Evolutionary conservation across 2,329 filamentous ascomycete species (phyloP).

Genomic region (Hypoxylon sp.): DNA sequence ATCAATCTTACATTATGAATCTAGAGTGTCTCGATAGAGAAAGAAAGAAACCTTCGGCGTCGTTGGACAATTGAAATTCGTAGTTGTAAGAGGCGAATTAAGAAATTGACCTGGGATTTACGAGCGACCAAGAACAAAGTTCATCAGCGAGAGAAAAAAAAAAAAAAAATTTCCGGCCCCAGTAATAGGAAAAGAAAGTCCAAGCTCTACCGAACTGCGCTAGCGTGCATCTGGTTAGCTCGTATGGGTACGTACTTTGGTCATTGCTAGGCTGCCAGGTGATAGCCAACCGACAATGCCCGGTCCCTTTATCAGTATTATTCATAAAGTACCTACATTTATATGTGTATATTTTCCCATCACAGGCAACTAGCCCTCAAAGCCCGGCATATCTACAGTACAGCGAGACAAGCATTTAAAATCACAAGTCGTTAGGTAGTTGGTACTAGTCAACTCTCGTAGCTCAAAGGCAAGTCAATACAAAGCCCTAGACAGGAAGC

Average conservation of each 20-base stretch:
- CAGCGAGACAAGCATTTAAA: neutral
- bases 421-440: neutral
- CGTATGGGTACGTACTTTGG: neutral
- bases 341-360: neutral
- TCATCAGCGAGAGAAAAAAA: neutral
- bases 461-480: slow-evolving; percentile 9
- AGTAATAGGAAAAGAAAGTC: slow-evolving; percentile 8
- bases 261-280: neutral
- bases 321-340: too few species aligned
- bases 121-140: neutral
- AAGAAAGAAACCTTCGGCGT: neutral
- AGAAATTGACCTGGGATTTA: neutral
- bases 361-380: neutral
- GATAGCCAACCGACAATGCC: neutral
- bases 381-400: neutral
- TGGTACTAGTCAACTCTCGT: neutral
- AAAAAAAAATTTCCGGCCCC: slow-evolving; percentile 25
- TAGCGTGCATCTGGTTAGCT: slow-evolving; percentile 14
- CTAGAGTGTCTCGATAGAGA: neutral
- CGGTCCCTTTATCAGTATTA: neutral
- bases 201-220: neutral
- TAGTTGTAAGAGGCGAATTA: neutral
- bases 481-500: slow-evolving; percentile 15
- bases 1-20: slow-evolving; percentile 45
- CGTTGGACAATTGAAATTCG: slow-evolving; percentile 10